phyloP scores from a whole-genome alignment of 1,284 basidiomycete species.

The Moesziomyces globuligerus region DNA sequence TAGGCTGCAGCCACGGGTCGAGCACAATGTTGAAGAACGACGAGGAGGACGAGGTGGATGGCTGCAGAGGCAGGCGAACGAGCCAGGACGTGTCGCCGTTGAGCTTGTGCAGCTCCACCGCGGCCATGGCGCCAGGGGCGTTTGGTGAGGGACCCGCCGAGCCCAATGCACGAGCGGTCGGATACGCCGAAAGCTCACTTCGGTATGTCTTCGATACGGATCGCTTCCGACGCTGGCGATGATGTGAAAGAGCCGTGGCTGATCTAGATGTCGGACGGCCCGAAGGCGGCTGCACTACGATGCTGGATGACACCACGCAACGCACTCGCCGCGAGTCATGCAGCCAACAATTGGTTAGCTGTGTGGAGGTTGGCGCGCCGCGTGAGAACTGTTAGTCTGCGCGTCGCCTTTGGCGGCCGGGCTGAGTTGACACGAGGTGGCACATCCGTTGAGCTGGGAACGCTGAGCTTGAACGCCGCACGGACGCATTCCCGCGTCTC shows the following conservation, averaged over 20 bases:
- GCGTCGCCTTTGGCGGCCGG: not conserved
- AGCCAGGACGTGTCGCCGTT: constrained; percentile 49
- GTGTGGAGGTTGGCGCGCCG: not conserved
- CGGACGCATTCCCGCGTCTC: constrained; percentile 1
- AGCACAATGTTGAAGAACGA: constrained; percentile 30
- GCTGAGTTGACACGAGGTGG: not conserved
- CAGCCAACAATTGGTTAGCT: too few species aligned
- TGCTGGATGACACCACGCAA: too few species aligned
- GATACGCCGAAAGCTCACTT: not conserved
- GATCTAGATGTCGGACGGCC: not conserved
- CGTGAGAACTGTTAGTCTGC: too few species aligned
- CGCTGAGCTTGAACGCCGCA: not conserved
- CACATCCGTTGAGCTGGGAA: not conserved
- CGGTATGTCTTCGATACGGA: too few species aligned
- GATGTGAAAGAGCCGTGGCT: too few species aligned
- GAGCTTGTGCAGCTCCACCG: constrained; percentile 41
- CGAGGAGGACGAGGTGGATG: not conserved
- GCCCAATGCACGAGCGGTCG: too few species aligned
- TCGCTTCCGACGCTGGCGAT: not conserved
- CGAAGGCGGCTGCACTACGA: too few species aligned
- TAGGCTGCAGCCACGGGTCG: constrained; percentile 41
- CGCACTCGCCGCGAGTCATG: too few species aligned
- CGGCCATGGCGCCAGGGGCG: constrained; percentile 5
- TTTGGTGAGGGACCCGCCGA: too few species aligned
- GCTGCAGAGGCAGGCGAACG: constrained; percentile 14